phyloP scores from a whole-genome alignment of 75 land plant genomes.

The Chamaecyparis obtusa region DNA sequence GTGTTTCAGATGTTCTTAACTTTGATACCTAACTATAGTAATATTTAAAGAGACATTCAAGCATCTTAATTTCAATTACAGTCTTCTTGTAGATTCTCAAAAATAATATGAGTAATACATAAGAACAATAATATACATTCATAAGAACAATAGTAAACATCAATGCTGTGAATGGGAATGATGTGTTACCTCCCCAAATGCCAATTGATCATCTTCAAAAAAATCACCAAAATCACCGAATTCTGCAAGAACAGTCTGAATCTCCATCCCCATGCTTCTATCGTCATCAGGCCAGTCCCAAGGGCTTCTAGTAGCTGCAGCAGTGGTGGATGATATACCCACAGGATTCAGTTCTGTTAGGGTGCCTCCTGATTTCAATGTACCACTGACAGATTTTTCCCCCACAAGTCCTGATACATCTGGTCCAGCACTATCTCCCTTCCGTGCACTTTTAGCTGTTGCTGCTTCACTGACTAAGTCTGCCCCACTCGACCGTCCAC shows the following conservation, averaged over 20 bases:
- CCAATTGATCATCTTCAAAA: conserved; percentile 83
- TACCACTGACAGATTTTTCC: conserved; percentile 14
- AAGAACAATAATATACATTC: not conserved
- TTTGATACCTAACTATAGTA: not conserved
- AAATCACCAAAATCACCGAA: conserved; percentile 99
- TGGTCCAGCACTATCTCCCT: conserved; percentile 23
- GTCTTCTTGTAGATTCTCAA: not conserved
- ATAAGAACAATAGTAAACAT: not conserved
- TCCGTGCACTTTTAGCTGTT: conserved; percentile 26
- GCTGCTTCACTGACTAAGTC: conserved; percentile 22
- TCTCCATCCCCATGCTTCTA: conserved; percentile 50
- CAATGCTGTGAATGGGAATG: not conserved
- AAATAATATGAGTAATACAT: not conserved
- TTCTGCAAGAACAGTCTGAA: conserved; percentile 76
- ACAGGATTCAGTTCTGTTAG: conserved; percentile 24
- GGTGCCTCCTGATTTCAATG: conserved; percentile 21
- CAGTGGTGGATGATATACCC: conserved; percentile 29
- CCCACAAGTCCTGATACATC: conserved; percentile 17
- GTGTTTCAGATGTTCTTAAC: not conserved
- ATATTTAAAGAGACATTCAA: not conserved
- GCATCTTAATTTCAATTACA: not conserved
- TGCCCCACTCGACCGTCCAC: conserved; percentile 22
- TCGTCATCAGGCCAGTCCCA: conserved; percentile 89
- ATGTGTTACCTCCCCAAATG: conserved; percentile 92
- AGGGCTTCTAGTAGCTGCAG: conserved; percentile 42